Evolutionary conservation across 331 rosid genomes (phyloP).

Genomic region (Acacia pycnantha): DNA sequence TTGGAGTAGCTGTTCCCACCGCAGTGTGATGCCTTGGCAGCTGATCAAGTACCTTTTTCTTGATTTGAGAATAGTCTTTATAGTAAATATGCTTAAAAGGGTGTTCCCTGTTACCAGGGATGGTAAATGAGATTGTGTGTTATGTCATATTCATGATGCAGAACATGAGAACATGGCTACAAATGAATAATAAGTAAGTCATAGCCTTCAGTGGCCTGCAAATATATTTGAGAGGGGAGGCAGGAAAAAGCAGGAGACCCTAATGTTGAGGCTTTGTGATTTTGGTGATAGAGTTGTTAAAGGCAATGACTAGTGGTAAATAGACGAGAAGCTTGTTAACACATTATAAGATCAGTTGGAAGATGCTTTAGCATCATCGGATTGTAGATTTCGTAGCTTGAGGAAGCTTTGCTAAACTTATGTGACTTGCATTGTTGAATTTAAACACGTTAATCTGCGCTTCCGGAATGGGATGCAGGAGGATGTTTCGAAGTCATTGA

Average conservation of each 20-base stretch:
- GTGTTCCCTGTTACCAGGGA: conserved; percentile 19
- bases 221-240: neutral
- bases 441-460: conserved; percentile 3
- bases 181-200: conserved; percentile 6
- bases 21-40: conserved; percentile 23
- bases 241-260: neutral
- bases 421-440: conserved; percentile 10
- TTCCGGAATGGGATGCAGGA: neutral
- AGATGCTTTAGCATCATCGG: conserved; percentile 20
- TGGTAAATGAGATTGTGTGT: conserved; percentile 26
- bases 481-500: neutral
- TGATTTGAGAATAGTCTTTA: conserved; percentile 20
- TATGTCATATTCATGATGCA: conserved; percentile 16
- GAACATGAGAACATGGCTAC: conserved; percentile 20
- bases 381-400: conserved; percentile 1
- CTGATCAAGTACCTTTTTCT: conserved; percentile 17
- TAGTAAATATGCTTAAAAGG: conserved; percentile 21
- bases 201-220: conserved; percentile 1
- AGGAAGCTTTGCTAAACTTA: conserved; percentile 14
- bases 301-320: conserved; percentile 10
- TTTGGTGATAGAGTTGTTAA: neutral
- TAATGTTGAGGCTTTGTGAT: neutral
- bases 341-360: neutral
- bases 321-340: conserved; percentile 14
- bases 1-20: conserved; percentile 31